These are phyloP conservation scores for Candolleomyces eurysporus DNA, from an alignment of 768 basidiomycete species.

Conservation along the genomic window DNA sequence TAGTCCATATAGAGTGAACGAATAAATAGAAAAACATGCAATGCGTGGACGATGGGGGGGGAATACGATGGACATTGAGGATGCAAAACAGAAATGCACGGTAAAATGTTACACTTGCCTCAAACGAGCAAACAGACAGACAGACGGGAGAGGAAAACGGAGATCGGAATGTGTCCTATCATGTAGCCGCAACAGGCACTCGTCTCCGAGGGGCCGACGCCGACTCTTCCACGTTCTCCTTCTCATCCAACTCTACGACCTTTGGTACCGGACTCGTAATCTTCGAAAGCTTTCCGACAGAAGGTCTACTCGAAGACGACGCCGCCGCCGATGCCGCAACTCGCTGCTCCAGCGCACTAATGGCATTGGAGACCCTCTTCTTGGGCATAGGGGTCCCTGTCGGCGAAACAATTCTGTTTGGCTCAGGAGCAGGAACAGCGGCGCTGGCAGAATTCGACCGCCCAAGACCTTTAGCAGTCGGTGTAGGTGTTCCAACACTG, in stretches of 20 bases:
- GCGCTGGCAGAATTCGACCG: constrained; percentile 34
- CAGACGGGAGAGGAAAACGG: constrained; percentile 1
- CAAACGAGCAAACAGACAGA: neutral
- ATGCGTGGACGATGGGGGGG: neutral
- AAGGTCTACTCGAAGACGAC: neutral
- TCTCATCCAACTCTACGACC: constrained; percentile 48
- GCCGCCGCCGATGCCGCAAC: neutral
- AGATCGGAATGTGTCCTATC: neutral
- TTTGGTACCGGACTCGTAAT: constrained; percentile 37
- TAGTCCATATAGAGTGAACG: neutral
- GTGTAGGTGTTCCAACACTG: constrained; percentile 37
- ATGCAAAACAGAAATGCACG: neutral
- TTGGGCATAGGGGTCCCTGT: constrained; percentile 31
- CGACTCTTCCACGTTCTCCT: constrained; percentile 50
- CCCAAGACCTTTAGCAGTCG: constrained; percentile 30
- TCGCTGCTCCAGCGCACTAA: constrained; percentile 12
- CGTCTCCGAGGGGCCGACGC: constrained; percentile 22
- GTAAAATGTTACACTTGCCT: neutral
- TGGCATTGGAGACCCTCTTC: constrained; percentile 31
- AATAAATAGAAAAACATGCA: neutral
- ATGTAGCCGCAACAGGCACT: constrained; percentile 10
- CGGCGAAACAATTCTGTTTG: constrained; percentile 5
- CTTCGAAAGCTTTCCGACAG: neutral
- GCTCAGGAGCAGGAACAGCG: too few species aligned
- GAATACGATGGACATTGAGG: neutral